Evolutionary conservation across 352 stramenopile genomes (phyloP), one percentile per base, ranked within the genome.

Genomic region (Phytopythium boreale): DNA sequence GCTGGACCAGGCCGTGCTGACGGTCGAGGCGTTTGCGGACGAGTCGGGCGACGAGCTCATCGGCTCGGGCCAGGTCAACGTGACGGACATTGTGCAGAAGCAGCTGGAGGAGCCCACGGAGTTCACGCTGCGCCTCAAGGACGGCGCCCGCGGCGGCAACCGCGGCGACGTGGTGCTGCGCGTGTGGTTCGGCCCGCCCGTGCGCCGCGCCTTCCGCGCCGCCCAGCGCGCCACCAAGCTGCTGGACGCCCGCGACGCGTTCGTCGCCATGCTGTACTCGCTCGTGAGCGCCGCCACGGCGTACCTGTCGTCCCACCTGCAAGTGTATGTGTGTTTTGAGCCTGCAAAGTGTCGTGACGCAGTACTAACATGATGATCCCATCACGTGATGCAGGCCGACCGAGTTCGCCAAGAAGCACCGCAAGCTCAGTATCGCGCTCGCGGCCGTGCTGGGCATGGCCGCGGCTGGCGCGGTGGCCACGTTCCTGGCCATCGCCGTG

Each of bases 141-240:
- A 89, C 41, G 65, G 68, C 24, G 51, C 75, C 29, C 69, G 64
- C 20, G 74, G 75, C 36, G 66, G 70, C 26, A 79, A 70, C 47
- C 83, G 86, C 37, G 86, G 86, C 6, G 83, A 94, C 22, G 66
- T 94, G 11, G n/a, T 68, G 3, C 60, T 87, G 6, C 61, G 77
- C 4, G 75, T 92, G n/a, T 94, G 86, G 86, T 94, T 86, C 57
- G 86, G 86, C 2, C 86, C 86, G 2, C 81, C 86, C 17, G 81
- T 92, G 39, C 83, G 86, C 61, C 91, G 89, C 52, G 86, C 82
- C 11, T 94, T 90, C 68, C 86, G 86, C 43, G 86, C 86, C 15
- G 86, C 84, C 11, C 79, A 82, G 63, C 86, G 86, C 27, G 72
- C 81, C 10, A 78, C 72, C 46, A 90, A 89, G 64, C 66, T 94